A percentile compares a stretch with the other conserved stretches of the same genome.
phyloP scores from a whole-genome alignment of 805 yeast genomes.

The Ogataea naganishii region DNA sequence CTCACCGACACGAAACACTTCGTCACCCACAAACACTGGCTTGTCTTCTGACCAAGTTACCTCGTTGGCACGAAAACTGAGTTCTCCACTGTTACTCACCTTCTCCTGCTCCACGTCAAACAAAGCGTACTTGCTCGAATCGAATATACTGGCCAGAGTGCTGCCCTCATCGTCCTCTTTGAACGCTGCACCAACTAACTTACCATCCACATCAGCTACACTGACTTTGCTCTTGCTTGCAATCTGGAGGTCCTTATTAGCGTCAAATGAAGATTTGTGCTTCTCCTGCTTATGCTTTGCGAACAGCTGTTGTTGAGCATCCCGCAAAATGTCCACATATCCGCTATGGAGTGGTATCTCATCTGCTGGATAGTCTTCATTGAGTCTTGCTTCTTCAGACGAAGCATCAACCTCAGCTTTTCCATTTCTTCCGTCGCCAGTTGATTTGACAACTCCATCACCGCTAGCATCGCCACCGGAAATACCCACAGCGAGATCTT shows the following conservation, averaged over 20 bases:
- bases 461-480: slow-evolving; percentile 15
- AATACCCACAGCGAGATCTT: slow-evolving; percentile 39
- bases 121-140: slow-evolving; percentile 1
- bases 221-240: too few relatives aligned
- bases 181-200: too few relatives aligned
- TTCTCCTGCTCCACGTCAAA: slow-evolving; percentile 1
- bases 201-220: too few relatives aligned
- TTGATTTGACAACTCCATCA: background rate
- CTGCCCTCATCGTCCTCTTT: too few relatives aligned
- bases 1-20: too few relatives aligned
- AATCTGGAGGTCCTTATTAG: slow-evolving; percentile 3
- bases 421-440: slow-evolving; percentile 18
- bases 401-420: slow-evolving; percentile 7
- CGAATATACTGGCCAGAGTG: too few relatives aligned
- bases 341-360: slow-evolving; percentile 4
- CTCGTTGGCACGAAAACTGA: too few relatives aligned
- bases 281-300: slow-evolving; percentile 13
- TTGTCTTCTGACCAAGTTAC: too few relatives aligned
- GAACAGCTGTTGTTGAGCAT: slow-evolving; percentile 12
- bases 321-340: slow-evolving; percentile 3
- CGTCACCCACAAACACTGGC: too few relatives aligned
- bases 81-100: too few relatives aligned
- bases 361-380: slow-evolving; percentile 2
- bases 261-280: slow-evolving; percentile 7
- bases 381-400: slow-evolving; percentile 2